Evolutionary conservation across 768 basidiomycete genomes (phyloP).

Genomic region (Tremella mesenterica): DNA sequence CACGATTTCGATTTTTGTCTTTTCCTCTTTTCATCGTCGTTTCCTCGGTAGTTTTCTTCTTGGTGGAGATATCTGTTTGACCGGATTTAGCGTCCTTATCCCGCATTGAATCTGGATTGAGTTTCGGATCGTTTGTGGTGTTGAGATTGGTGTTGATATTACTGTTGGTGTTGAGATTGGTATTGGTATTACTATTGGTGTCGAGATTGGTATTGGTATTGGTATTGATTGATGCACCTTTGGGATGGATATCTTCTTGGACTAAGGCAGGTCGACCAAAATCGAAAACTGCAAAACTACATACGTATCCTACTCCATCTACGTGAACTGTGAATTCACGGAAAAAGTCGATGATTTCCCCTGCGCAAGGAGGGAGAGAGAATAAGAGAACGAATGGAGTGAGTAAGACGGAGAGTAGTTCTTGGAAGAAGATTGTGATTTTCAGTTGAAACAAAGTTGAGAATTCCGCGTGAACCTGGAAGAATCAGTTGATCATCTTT

Average conservation of each 20-base stretch:
- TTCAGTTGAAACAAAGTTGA: constrained; percentile 92
- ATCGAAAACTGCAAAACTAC: constrained; percentile 96
- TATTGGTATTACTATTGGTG: neutral
- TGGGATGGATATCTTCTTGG: neutral
- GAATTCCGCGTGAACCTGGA: constrained; percentile 79
- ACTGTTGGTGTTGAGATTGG: no score
- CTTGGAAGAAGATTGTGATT: constrained; percentile 72
- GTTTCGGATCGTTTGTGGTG: constrained; percentile 72
- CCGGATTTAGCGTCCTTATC: neutral
- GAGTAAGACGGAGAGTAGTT: constrained; percentile 78
- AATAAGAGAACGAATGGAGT: constrained; percentile 93
- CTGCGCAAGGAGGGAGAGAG: constrained; percentile 80
- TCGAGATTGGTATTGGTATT: neutral
- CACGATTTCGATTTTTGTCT: constrained; percentile 13
- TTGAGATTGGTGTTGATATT: constrained; percentile 10
- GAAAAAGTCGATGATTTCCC: constrained; percentile 93
- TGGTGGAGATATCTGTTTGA: neutral
- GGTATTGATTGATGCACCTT: no score
- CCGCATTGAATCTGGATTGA: no score
- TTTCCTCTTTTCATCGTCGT: no score
- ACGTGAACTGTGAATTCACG: constrained; percentile 95
- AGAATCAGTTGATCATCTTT: neutral
- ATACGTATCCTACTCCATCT: constrained; percentile 91
- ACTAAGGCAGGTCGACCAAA: constrained; percentile 69
- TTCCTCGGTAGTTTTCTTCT: neutral